Base-by-base conservation (phyloP, 768 basidiomycete species). In the Amanita brunnescens region DNA sequence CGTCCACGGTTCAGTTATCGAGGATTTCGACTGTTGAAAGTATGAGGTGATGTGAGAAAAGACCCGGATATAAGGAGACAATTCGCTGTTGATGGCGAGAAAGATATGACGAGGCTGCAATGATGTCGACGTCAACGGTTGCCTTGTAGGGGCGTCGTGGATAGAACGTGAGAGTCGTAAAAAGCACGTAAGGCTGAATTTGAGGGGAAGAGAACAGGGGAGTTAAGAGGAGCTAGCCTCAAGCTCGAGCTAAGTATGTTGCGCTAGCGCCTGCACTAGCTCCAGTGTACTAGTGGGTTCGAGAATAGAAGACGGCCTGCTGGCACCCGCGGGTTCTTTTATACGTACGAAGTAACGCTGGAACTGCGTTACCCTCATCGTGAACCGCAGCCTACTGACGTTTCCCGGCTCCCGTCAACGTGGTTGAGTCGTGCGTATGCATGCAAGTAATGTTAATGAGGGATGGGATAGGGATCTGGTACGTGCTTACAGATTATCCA, bases 381-480 rank as follows among this genome's bases (percentile, higher is more conserved):
- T 3, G 23, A 1, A 24, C 41, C 41, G 41, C 42, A 44, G 29
- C 2, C 42, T 29, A 16, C 26, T n/a, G 42, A 29, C 6, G 12
- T n/a, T 16, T 26, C 6, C 26, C 14, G 13, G 14, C 14, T 14
- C 24, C 42, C 26, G 24, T 29, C 42, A 44, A 44, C 42, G 42
- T 44, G 42, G 42, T 24, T 42, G 23, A 42, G 21, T 42, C 41
- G 41, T 44, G 42, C 42, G 16, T 44, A 44, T n/a, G 29, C 26
- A 29, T 29, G 26, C 14, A 44, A 29, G 42, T 20, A 26, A 29
- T 26, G n/a, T 29, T 13, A 18, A 10, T 14, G 42, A 44, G 42
- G 26, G 42, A 44, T 12, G 8, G n/a, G 40, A 12, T 10, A 29
- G 42, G n/a, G 29, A 29, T 23, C 3, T 24, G 24, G 14, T 16